Conservation (phyloP, 441 rosid species). For the Corymbia citriodora region DNA sequence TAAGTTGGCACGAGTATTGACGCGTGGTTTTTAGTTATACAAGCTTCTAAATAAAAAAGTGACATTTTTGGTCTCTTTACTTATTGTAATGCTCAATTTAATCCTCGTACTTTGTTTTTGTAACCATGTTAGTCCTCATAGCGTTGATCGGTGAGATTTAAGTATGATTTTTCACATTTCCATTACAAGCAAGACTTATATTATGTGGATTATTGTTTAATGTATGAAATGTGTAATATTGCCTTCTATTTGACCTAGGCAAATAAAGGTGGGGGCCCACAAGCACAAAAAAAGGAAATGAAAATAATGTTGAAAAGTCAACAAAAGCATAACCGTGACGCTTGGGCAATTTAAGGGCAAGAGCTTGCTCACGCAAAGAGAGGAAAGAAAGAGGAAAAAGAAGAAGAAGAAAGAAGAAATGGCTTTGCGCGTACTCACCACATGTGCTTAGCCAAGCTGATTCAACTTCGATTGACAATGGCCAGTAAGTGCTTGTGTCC, state of each 20-base stretch:
- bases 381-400: background rate
- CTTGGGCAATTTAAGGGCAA: background rate
- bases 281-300: background rate
- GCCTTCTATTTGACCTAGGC: background rate
- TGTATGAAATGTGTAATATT: background rate
- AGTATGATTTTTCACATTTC: background rate
- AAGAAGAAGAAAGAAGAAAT: no score
- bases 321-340: background rate
- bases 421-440: no score
- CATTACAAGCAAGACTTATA: background rate
- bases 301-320: background rate
- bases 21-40: background rate
- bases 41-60: background rate
- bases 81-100: background rate
- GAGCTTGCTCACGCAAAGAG: background rate
- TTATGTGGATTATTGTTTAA: background rate
- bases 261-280: background rate
- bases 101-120: background rate
- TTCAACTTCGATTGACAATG: background rate
- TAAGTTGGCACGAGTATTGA: background rate
- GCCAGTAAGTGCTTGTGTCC: background rate
- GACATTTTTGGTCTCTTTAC: background rate
- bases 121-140: background rate
- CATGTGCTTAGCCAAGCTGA: rapidly evolving
- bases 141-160: background rate